These are phyloP conservation scores for Petunia secreta DNA, from an alignment of 257 asterid genomes.

Conservation along the genomic window DNA sequence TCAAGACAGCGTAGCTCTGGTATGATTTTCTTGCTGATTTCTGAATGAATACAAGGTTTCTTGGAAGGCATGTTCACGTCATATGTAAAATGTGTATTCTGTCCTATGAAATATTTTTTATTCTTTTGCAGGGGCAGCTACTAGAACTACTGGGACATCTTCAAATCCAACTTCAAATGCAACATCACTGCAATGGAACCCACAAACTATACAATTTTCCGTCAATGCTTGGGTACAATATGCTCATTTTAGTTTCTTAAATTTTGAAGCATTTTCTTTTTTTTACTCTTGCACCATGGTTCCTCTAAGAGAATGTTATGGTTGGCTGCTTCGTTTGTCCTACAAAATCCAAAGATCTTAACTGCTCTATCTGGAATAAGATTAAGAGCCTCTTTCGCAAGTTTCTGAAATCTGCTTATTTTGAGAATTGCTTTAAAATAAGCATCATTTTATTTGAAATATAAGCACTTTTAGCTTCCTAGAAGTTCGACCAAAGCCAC, in stretches of 20 bases:
- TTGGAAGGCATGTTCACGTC: not conserved
- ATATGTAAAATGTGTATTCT: slow-evolving; percentile 2
- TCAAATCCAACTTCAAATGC: slow-evolving; percentile 58
- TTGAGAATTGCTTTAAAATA: no score
- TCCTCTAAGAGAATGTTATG: not conserved
- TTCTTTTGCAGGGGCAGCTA: slow-evolving; percentile 53
- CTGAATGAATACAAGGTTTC: not conserved
- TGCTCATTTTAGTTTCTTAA: slow-evolving; percentile 12
- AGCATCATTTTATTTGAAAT: no score
- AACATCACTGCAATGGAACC: slow-evolving; percentile 69
- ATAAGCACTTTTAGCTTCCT: no score
- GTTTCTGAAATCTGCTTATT: no score
- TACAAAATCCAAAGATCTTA: not conserved
- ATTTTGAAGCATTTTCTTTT: not conserved
- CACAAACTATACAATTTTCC: slow-evolving; percentile 73
- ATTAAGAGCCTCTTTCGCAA: no score
- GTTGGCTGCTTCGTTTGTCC: not conserved
- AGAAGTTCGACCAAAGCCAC: no score
- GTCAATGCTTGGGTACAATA: slow-evolving; percentile 92
- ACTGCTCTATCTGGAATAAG: not conserved
- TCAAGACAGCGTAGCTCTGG: slow-evolving; percentile 63
- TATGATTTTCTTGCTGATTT: slow-evolving; percentile 16
- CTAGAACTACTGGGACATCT: slow-evolving; percentile 69
- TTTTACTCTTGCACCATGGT: not conserved
- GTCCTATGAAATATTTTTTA: slow-evolving; percentile 25